These are phyloP conservation scores for Sarcodon aspratus DNA, from an alignment of 768 basidiomycete species.

Conservation along the genomic window DNA sequence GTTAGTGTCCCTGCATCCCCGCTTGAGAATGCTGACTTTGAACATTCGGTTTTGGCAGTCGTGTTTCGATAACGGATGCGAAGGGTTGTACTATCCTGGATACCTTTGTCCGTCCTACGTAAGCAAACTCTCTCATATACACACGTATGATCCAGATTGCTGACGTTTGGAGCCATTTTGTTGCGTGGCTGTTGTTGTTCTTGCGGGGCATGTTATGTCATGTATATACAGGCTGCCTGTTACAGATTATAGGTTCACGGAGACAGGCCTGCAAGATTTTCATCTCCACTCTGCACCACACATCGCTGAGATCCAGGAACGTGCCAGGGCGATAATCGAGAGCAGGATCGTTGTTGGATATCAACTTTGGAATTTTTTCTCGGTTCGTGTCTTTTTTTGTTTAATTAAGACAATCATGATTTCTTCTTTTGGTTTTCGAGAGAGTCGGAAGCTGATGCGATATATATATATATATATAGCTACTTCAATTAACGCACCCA, in stretches of 20 bases:
- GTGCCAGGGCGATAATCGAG: constrained; percentile 28
- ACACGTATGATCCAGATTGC: neutral
- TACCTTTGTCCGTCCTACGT: constrained; percentile 45
- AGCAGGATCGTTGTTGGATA: constrained; percentile 47
- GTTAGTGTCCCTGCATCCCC: constrained; percentile 19
- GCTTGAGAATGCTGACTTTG: too few relatives aligned
- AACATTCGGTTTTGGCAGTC: constrained; percentile 18
- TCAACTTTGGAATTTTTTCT: constrained; percentile 39
- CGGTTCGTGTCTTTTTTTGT: constrained; percentile 22
- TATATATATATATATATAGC: constrained; percentile 11
- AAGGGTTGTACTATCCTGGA: constrained; percentile 33
- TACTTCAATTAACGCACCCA: constrained; percentile 39
- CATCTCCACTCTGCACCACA: constrained; percentile 33
- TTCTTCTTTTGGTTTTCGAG: neutral
- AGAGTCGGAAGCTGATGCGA: too few relatives aligned
- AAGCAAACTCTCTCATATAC: constrained; percentile 10
- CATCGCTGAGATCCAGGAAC: constrained; percentile 36
- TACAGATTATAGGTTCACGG: constrained; percentile 31
- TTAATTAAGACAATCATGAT: neutral
- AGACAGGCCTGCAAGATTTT: constrained; percentile 32
- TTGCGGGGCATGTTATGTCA: neutral
- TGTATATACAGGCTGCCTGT: constrained; percentile 29
- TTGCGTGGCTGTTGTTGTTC: neutral
- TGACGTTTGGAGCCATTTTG: neutral
- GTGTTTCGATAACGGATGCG: constrained; percentile 40